Percentiles rank a stretch among this genome's conserved stretches.
Conservation (phyloP, 1,139 yeast genomes). For the Hanseniaspora uvarum region DNA sequence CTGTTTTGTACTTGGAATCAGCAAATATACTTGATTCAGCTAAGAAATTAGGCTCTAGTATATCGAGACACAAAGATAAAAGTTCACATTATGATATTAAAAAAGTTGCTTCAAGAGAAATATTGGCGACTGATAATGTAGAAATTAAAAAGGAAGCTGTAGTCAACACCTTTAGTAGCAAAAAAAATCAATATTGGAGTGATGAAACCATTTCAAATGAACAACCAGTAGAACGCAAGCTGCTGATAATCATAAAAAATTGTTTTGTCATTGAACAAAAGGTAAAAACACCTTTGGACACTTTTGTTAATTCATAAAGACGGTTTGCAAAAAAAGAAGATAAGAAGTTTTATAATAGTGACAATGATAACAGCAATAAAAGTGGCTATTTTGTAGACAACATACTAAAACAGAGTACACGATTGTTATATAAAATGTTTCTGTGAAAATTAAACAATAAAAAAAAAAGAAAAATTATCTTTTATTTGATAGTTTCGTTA, state of each 20-base stretch:
- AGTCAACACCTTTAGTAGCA: not conserved
- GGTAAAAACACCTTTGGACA: not conserved
- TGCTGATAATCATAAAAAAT: not conserved
- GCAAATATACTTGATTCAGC: not conserved
- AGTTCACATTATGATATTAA: not conserved
- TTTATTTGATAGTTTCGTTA: not conserved
- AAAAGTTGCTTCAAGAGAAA: not conserved
- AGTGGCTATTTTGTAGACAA: not conserved
- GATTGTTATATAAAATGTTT: not conserved
- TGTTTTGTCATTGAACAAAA: not conserved
- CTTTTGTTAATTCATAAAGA: too few relatives aligned
- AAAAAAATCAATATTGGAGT: not conserved
- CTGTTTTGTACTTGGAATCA: not conserved
- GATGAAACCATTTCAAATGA: slow-evolving; percentile 5
- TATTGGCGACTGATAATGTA: not conserved
- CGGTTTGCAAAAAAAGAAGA: not conserved
- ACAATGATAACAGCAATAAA: too few relatives aligned
- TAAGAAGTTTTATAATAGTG: too few relatives aligned
- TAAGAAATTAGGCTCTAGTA: not conserved
- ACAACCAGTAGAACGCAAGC: not conserved
- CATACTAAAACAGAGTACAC: not conserved
- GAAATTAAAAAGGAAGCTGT: not conserved
- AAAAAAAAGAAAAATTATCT: not conserved
- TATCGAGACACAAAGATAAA: not conserved
- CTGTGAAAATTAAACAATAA: not conserved